These are phyloP conservation scores for Flaveria bidentis DNA, from an alignment of 129 eudicot species.

Conservation along the genomic window DNA sequence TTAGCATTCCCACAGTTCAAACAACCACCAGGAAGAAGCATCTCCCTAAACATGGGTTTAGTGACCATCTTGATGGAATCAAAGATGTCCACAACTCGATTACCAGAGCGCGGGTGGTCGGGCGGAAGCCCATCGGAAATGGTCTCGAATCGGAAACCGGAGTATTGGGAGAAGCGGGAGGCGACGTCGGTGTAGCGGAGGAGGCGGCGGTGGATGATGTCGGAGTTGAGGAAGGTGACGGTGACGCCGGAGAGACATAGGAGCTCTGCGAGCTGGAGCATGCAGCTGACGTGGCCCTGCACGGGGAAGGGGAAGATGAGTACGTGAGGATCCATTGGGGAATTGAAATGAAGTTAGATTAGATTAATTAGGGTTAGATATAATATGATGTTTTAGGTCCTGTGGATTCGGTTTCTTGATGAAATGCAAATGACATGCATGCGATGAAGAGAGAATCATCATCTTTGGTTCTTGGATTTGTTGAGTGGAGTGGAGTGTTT, in stretches of 20 bases:
- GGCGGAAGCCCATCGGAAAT: constrained; percentile 60
- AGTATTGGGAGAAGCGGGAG: constrained; percentile 48
- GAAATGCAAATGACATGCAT: constrained; percentile 37
- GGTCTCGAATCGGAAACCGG: constrained; percentile 49
- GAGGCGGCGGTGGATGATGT: constrained; percentile 50
- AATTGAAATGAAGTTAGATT: neutral
- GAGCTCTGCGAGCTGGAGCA: constrained; percentile 63
- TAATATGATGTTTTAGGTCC: neutral
- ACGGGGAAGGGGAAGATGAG: constrained; percentile 56
- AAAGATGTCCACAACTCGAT: constrained; percentile 35
- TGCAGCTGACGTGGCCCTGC: constrained; percentile 54
- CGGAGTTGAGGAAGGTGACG: constrained; percentile 55
- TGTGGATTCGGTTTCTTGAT: constrained; percentile 21
- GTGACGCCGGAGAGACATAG: constrained; percentile 48
- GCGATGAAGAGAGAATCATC: constrained; percentile 24
- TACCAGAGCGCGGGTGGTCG: constrained; percentile 49
- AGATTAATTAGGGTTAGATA: constrained; percentile 23
- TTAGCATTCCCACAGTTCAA: constrained; percentile 18
- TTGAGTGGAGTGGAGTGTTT: constrained; percentile 30
- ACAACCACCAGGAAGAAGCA: constrained; percentile 26
- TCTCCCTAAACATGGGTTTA: constrained; percentile 34
- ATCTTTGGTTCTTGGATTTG: constrained; percentile 31
- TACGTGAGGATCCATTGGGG: constrained; percentile 41
- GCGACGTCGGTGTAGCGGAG: constrained; percentile 37
- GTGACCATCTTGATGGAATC: constrained; percentile 28